Evolutionary conservation across 169 alveolate genomes (phyloP), one percentile per base, ranked within the genome.

Genomic region (Plasmodium falciparum): DNA sequence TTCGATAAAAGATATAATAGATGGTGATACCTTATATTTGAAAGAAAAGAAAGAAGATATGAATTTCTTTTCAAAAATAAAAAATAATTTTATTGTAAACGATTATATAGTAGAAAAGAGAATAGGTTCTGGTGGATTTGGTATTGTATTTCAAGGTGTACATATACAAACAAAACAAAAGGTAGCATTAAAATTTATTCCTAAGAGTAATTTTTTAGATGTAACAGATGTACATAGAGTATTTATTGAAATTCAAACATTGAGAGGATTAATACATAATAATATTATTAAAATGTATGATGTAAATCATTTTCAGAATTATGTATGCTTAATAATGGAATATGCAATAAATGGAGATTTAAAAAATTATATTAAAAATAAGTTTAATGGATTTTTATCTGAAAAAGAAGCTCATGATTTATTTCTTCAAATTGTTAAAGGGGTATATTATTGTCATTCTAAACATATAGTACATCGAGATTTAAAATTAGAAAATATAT

Each of bases 401-500:
- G 94, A 92, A 61, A 74, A 86, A 45, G 88, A 83, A 58, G 96
- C 95, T 24, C 74, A 89, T 54, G 66, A 58, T 6, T 89, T 95
- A 56, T 92, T 94, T 58, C 80, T 88, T 50, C 97, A 95, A 69
- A 88, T 95, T 8, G 92, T 95, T 65, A 88, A 93, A 24, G 97
- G 95, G 13, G 95, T 95, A 61, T 93, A 93, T 54, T 93, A 93
- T 76, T 93, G 95, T 71, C 97, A 95, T 70, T 94, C 96, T 26
- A 93, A 93, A 71, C 89, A 93, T 72, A 94, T 95, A 63, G 95
- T 95, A 7, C 97, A 95, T 93, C 62, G 97, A 88, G 95, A 88
- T 88, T 90, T 93, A 47, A 93, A 91, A 54, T 91, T 93, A 26
- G 95, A 88, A 76, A 93, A 94, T 85, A 94, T 88, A 66, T 76